Evolutionary conservation across 2,329 filamentous ascomycete genomes (phyloP), one percentile per base, ranked within the genome.

Genomic region (Colletotrichum orchidophilum): DNA sequence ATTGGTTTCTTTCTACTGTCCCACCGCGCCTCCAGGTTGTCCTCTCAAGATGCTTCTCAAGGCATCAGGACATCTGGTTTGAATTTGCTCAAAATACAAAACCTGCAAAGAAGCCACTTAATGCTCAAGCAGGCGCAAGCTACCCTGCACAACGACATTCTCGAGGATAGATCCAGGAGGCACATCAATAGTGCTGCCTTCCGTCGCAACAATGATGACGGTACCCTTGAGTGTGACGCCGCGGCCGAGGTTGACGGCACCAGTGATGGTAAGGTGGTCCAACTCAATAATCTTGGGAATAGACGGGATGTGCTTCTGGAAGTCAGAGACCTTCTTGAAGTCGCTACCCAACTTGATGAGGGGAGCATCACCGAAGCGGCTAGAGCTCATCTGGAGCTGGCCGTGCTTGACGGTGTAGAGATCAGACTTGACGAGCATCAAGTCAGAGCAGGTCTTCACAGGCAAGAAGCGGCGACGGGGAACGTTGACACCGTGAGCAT

Each of bases 311-410:
- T 92, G 92, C 84, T 94, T 92, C 86, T 95, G 92, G 89, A 97
- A 97, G 87, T 95, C 96, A 1, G 96, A 98, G 49, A 99, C 96
- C 92, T 99, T 99, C 93, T 99, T 99, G 91, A 99, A 99, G 89
- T 99, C 96, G 79, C 91, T 92, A 78, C 96, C 96, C 65, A 99
- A 93, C 93, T 99, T 99, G 90, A 99, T 99, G 77, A 99, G 90
- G 68, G 96, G 96, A 59, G 96, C 96, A 77, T 96, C 95, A 75
- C 96, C 96, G 83, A 99, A 98, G 76, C 96, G 94, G 87, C 92
- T 95, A 76, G 95, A 92, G 89, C 97, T 97, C 86, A 99, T 97
- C 81, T 98, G 91, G 75, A 99, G 91, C 88, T 98, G 96, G 76
- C 96, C 96, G 86, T 99, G 96, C 91, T 98, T 96, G 77, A 99